Conservation (phyloP, 2,329 filamentous ascomycete genomes). For the Apiospora marii region DNA sequence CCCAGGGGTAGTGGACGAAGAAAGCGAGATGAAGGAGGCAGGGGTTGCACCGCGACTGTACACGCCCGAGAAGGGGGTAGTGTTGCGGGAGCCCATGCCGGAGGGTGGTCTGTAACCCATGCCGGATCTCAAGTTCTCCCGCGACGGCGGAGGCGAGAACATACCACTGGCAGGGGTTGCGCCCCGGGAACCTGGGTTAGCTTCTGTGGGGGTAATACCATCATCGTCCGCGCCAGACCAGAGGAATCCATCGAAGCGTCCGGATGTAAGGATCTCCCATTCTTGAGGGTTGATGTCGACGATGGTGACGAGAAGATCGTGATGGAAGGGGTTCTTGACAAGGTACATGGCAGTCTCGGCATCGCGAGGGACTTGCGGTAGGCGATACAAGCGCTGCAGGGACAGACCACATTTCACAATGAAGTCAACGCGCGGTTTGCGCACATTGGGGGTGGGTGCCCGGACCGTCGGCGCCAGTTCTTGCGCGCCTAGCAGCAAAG, state of each 20-base stretch:
- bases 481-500: conserved; percentile 70
- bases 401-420: conserved; percentile 79
- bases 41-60: conserved; percentile 64
- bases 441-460: conserved; percentile 71
- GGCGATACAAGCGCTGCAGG: conserved; percentile 84
- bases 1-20: conserved; percentile 49
- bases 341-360: conserved; percentile 88
- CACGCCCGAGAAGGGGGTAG: conserved; percentile 56
- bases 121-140: conserved; percentile 51
- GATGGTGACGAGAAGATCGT: conserved; percentile 86
- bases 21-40: conserved; percentile 55
- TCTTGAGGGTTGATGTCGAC: conserved; percentile 90
- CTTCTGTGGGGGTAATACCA: conserved; percentile 47
- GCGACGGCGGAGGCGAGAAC: conserved; percentile 50
- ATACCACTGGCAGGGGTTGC: conserved; percentile 62
- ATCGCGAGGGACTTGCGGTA: conserved; percentile 77
- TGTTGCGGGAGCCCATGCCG: conserved; percentile 52
- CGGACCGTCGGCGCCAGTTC: conserved; percentile 64
- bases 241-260: conserved; percentile 93
- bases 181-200: conserved; percentile 56
- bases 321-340: conserved; percentile 80
- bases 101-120: conserved; percentile 50
- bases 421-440: conserved; percentile 73
- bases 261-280: conserved; percentile 94
- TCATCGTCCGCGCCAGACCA: conserved; percentile 89